Base-by-base conservation (phyloP, 148 eudicot genomes). In the Camellia lanceoleosa region DNA sequence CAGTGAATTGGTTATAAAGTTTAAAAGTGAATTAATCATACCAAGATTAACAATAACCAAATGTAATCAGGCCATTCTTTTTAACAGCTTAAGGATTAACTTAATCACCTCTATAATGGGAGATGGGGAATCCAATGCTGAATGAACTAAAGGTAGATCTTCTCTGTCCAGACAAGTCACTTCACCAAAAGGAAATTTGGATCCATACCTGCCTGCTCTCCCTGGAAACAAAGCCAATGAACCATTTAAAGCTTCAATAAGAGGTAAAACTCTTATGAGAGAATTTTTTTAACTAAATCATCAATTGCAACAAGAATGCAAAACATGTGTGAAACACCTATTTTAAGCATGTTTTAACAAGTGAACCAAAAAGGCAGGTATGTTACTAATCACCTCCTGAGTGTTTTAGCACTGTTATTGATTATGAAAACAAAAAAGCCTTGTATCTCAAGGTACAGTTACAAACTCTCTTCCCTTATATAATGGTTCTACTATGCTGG, bases 131-230 rank as follows among this genome's bases (percentile, higher is more conserved):
- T 81, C 74, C 61, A 96, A 87, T 54, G 98, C 75, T 70, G 91
- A 78, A 83, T 92, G 98, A 82, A 96, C 92, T 56, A 96, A 87
- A 55, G 94, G 94, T 80, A 96, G 78, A 87, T 96, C 98, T 13
- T 89, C 80, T 11, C 83, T 85, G 60, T 89, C 85, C 38, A 93
- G 86, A 88, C 99, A 96, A 23, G 99, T 96, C 75, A 96, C 99
- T 86, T 93, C 95, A 79, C 99, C 99, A 74, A 84, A 81, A 16
- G 99, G 97, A 83, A 80, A 96, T 73, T 89, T 89, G 67, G 99
- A 96, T 78, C 92, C 93, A 82, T 83, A 96, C 86, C 99, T 91
- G 69, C 99, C 99, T 85, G 99, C 99, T 88, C 99, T 93, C 43
- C 99, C 99, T 96, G 73, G 85, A 71, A 66, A 19, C n/a, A 58